Percentiles rank a stretch among this genome's conserved stretches.
phyloP scores from a whole-genome alignment of 805 yeast genomes.

The Wickerhamomyces alni region DNA sequence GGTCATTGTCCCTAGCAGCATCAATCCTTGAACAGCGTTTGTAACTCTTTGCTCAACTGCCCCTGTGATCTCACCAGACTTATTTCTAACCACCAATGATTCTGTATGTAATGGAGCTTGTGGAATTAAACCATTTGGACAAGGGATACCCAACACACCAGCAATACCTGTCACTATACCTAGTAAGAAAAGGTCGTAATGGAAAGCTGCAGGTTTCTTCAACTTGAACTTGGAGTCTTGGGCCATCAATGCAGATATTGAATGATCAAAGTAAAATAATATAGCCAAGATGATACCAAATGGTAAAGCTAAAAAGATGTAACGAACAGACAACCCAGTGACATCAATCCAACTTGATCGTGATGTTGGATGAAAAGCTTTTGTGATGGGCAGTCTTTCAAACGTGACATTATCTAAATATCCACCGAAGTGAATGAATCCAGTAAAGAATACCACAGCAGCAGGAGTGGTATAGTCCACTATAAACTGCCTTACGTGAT shows the following conservation, averaged over 20 bases:
- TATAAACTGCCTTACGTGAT: slow-evolving; percentile 57
- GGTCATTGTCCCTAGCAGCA: slow-evolving; percentile 84
- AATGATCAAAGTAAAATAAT: slow-evolving; percentile 91
- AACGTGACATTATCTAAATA: slow-evolving; percentile 50
- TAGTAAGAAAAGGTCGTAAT: slow-evolving; percentile 81
- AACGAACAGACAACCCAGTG: slow-evolving; percentile 44
- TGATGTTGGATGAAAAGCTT: slow-evolving; percentile 70
- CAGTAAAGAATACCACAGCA: slow-evolving; percentile 84
- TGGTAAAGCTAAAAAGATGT: slow-evolving; percentile 86
- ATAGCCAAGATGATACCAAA: slow-evolving; percentile 83
- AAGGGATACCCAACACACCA: slow-evolving; percentile 86
- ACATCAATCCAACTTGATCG: slow-evolving; percentile 35
- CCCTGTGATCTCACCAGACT: slow-evolving; percentile 13
- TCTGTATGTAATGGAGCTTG: slow-evolving; percentile 94
- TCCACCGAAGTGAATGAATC: slow-evolving; percentile 90
- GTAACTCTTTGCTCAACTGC: slow-evolving; percentile 90
- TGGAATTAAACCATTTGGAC: slow-evolving; percentile 95
- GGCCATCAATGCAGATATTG: slow-evolving; percentile 89
- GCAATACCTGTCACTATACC: slow-evolving; percentile 85
- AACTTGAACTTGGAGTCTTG: slow-evolving; percentile 79
- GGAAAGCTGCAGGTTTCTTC: slow-evolving; percentile 83
- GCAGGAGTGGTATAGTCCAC: slow-evolving; percentile 85
- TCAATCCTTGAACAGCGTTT: slow-evolving; percentile 76
- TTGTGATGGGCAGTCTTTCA: slow-evolving; percentile 60
- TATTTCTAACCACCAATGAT: slow-evolving; percentile 52